Base-by-base conservation (phyloP, 2,329 filamentous ascomycete species). In the Sclerotiophoma versabilis region DNA sequence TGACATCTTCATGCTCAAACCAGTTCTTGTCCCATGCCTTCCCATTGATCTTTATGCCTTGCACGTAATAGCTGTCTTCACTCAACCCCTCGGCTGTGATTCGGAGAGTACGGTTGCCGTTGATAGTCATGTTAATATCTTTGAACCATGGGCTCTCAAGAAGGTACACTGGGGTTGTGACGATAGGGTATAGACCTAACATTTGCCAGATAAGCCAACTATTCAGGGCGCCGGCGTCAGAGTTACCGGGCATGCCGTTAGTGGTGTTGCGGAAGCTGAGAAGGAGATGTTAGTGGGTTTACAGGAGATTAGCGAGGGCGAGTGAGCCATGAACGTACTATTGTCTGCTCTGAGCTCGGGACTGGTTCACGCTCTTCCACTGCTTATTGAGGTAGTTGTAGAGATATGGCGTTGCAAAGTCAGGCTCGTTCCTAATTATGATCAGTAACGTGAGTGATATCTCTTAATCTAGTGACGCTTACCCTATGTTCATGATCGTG, bases 111-210 rank as follows among this genome's bases (percentile, higher is more conserved):
- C 76, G 79, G 3, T 69, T 77, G 4, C 82, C 83, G 17, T 59
- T 60, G 2, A 90, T 76, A 12, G 83, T 76, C 52, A 91, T 83
- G 1, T 79, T 85, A 55, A 89, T 74, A 36, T 85, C 80, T 1
- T 48, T 50, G 44, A 75, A 73, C 66, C 71, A 71, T 4, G 73
- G 71, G n/a, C 64, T 65, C 2, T 81, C 82, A 46, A 90, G 77
- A 14, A 89, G 76, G 66, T 88, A 89, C 0, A 84, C 86, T 0
- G 85, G 85, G 75, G 89, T 87, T 0, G 85, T 86, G 0, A 86
- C 87, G 50, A 90, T 68, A 0, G 78, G 77, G 52, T 79, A 80
- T 6, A 80, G 64, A 1, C 80, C 79, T 0, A 81, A 54, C 71
- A 76, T 72, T 45, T 79, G 73, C 75, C 77, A 81, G 3, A 81